Conservation (phyloP, 257 asterid species). For the Ophiorrhiza pumila region DNA sequence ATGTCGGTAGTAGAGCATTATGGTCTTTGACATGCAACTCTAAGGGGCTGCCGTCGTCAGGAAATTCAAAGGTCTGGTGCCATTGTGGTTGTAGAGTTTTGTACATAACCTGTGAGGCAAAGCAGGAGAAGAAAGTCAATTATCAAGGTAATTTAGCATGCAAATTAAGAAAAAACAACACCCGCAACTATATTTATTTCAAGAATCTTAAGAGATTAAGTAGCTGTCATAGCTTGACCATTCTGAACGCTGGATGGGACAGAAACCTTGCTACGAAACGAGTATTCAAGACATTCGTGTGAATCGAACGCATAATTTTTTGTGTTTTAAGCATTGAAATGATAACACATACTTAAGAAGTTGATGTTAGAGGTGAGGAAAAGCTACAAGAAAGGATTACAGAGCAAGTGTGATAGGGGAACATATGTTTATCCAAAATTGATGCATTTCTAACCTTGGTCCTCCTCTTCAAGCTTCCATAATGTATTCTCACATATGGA, state of each 20-base stretch:
- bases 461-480: slow-evolving; percentile 79
- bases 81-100: slow-evolving; percentile 81
- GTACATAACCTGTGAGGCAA: slow-evolving; percentile 51
- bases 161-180: background rate
- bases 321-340: no score
- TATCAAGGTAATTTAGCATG: background rate
- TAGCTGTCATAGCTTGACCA: background rate
- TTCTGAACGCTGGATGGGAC: background rate
- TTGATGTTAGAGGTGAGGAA: background rate
- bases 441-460: slow-evolving; percentile 59
- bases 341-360: background rate
- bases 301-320: background rate
- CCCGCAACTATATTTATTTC: background rate
- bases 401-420: no score
- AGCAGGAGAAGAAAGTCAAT: background rate
- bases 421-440: background rate
- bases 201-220: background rate
- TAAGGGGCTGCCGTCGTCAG: slow-evolving; percentile 80
- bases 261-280: background rate
- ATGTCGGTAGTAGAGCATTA: slow-evolving; percentile 67
- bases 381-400: background rate
- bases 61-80: slow-evolving; percentile 93
- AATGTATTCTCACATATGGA: slow-evolving; percentile 89
- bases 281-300: background rate
- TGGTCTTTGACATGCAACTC: slow-evolving; percentile 84